phyloP scores from a whole-genome alignment of 2,329 filamentous ascomycete genomes.

The Diplodia intermedia region DNA sequence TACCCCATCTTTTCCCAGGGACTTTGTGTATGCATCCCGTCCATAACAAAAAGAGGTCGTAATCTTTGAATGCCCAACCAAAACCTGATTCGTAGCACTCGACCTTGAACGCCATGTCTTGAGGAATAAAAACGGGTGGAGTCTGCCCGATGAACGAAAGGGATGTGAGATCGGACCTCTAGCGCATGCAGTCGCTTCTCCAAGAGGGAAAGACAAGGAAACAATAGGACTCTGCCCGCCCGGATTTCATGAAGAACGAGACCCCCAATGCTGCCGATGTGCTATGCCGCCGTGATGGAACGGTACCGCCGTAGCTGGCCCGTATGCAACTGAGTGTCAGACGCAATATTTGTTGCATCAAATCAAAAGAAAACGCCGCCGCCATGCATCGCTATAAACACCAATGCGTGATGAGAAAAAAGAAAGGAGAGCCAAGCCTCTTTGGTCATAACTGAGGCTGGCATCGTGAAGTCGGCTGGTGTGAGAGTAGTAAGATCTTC shows the following conservation, averaged over 20 bases:
- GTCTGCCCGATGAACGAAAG: constrained; percentile 20
- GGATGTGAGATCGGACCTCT: constrained; percentile 20
- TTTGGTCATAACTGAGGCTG: constrained; percentile 9
- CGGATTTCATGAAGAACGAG: constrained; percentile 24
- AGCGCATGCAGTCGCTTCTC: constrained; percentile 16
- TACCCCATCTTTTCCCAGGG: neutral
- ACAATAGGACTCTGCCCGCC: constrained; percentile 24
- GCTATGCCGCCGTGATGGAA: constrained; percentile 27
- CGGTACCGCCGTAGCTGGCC: constrained; percentile 25
- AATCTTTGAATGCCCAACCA: constrained; percentile 25
- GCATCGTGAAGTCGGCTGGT: constrained; percentile 1
- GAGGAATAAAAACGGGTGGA: neutral
- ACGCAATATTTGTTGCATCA: constrained; percentile 18
- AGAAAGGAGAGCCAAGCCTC: constrained; percentile 17
- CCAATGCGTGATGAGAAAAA: constrained; percentile 28
- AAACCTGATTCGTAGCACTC: constrained; percentile 2
- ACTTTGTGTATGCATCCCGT: constrained; percentile 20
- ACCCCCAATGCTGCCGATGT: constrained; percentile 31
- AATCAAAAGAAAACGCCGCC: constrained; percentile 25
- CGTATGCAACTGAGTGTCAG: constrained; percentile 25
- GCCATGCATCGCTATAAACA: constrained; percentile 31
- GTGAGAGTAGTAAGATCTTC: constrained; percentile 20
- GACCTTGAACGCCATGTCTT: constrained; percentile 23
- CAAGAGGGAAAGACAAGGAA: constrained; percentile 24
- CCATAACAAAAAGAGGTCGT: constrained; percentile 23